phyloP scores from a whole-genome alignment of 345 rosid genomes.

The Eucalyptus decipiens region DNA sequence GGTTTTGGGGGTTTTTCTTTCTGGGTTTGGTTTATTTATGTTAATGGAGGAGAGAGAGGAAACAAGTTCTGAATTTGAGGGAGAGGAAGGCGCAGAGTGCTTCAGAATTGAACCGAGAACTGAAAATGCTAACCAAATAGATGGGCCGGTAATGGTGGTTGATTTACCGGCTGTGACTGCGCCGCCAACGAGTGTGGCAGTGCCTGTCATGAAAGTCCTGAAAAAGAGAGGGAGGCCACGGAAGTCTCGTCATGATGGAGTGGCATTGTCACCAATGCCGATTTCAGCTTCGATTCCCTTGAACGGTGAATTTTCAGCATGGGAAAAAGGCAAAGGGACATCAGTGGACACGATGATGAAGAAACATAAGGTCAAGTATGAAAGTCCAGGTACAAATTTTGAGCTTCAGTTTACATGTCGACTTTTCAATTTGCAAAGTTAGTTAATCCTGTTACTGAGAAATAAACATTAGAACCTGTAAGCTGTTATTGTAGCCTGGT shows the following conservation, averaged over 20 bases:
- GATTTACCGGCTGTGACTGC: not conserved
- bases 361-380: conserved; percentile 37
- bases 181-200: not conserved
- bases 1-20: conserved; percentile 14
- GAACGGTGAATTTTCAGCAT: conserved; percentile 31
- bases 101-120: conserved; percentile 34
- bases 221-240: conserved; percentile 94
- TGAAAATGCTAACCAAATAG: conserved; percentile 28
- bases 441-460: not conserved
- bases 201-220: conserved; percentile 21
- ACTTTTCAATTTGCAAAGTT: not conserved
- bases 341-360: conserved; percentile 33
- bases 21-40: not conserved
- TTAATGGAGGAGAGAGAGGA: conserved; percentile 64
- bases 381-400: conserved; percentile 36
- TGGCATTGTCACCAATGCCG: conserved; percentile 80
- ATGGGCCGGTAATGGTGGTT: conserved; percentile 5
- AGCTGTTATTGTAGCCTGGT: not conserved
- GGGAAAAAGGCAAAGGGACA: conserved; percentile 55
- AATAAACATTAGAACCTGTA: not conserved
- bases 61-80: conserved; percentile 21
- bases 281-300: conserved; percentile 79
- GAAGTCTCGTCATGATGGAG: conserved; percentile 70
- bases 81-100: conserved; percentile 40
- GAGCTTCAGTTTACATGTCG: not conserved